Evolutionary conservation across 495 filamentous ascomycete genomes (phyloP).

Genomic region (Penicillium bovifimosum): DNA sequence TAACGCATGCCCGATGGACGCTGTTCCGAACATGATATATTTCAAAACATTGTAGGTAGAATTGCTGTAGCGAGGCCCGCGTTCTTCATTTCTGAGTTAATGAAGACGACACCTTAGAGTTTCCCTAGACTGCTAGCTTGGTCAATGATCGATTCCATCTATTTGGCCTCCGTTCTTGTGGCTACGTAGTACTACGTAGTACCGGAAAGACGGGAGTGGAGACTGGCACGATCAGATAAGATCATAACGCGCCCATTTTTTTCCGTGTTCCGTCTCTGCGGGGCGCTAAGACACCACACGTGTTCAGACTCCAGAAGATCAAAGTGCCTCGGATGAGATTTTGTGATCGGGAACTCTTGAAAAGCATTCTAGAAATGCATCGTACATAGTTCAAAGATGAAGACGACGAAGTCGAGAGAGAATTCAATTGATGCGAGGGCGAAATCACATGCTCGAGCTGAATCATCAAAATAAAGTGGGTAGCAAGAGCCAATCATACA

Average conservation of each 20-base stretch:
- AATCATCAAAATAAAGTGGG: constrained; percentile 5
- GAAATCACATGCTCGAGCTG: constrained; percentile 18
- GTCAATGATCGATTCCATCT: constrained; percentile 3
- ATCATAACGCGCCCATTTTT: constrained; percentile 14
- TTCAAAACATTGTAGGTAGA: neutral
- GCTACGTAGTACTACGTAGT: constrained; percentile 3
- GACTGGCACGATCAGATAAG: constrained; percentile 29
- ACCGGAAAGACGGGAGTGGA: constrained; percentile 13
- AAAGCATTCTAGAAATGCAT: no score
- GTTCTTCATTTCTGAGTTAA: constrained; percentile 6
- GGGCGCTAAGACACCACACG: constrained; percentile 7
- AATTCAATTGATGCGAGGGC: neutral
- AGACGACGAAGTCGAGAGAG: neutral
- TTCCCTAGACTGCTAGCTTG: constrained; percentile 9
- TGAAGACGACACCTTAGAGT: constrained; percentile 9
- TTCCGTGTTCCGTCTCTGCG: constrained; percentile 7
- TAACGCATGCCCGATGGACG: neutral
- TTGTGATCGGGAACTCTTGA: neutral
- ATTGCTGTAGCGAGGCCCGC: neutral
- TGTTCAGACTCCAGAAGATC: neutral
- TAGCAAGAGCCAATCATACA: constrained; percentile 4
- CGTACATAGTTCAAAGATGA: no score
- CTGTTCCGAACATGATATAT: neutral
- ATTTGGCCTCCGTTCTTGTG: constrained; percentile 6
- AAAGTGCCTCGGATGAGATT: neutral